A percentile compares a stretch with the other conserved stretches of the same genome.
Conservation (phyloP, 345 rosid species). For the rapeseed (Brassica napus) region Da-Ae NC_063434.1:8781001-8781500, state of each 20-base stretch:
- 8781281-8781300: conserved; percentile 43
- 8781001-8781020: conserved; percentile 13
- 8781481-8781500: conserved; percentile 8
- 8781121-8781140: conserved; percentile 72
- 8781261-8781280: conserved; percentile 10
- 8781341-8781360: conserved; percentile 59
- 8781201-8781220: conserved; percentile 58
- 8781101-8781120: conserved; percentile 78
- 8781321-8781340: conserved; percentile 77
- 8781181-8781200: conserved; percentile 56
- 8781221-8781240: conserved; percentile 42
- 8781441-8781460: conserved; percentile 67
- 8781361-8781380: conserved; percentile 48
- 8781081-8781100: conserved; percentile 59
- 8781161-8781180: conserved; percentile 59
- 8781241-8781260: not conserved
- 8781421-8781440: conserved; percentile 77
- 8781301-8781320: conserved; percentile 75
- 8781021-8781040: conserved; percentile 66
- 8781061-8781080: conserved; percentile 54
- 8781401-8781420: conserved; percentile 65
- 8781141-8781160: conserved; percentile 52
- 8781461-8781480: conserved; percentile 62
- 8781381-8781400: conserved; percentile 51
- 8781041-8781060: conserved; percentile 56